A percentile compares a stretch with the other conserved stretches of the same genome.
Conservation (phyloP, 192 early-diverging fungal genomes). For the Coemansia sp. region DNA sequence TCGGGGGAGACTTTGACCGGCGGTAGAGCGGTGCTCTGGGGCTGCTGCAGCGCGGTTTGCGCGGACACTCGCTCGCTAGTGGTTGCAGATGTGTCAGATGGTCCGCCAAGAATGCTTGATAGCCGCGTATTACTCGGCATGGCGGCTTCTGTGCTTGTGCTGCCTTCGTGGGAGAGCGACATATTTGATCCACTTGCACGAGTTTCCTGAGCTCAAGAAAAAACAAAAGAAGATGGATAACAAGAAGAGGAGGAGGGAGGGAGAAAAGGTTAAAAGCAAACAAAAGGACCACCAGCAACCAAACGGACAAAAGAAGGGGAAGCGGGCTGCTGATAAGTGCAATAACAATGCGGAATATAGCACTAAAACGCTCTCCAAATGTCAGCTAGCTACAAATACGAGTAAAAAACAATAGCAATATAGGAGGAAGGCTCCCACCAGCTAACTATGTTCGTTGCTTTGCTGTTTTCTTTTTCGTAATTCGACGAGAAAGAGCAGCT, state of each 20-base stretch:
- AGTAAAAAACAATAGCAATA: background rate
- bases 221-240: too few species aligned
- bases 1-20: background rate
- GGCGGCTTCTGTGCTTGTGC: background rate
- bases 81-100: background rate
- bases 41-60: background rate
- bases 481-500: background rate
- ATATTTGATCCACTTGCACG: background rate
- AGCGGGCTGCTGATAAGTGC: too few species aligned
- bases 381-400: background rate
- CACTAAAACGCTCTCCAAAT: background rate
- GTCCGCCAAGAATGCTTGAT: background rate
- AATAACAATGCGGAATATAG: background rate
- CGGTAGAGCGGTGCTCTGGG: background rate
- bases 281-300: background rate
- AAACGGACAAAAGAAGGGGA: background rate
- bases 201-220: background rate
- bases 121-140: background rate
- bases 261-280: background rate
- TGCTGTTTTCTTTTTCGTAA: too few species aligned
- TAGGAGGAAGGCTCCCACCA: background rate
- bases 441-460: too few species aligned
- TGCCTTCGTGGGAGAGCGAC: background rate
- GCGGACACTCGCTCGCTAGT: background rate
- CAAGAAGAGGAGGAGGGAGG: background rate